Conservation (phyloP, 1,139 yeast species). For the Sugiyamaella pinicola region DNA sequence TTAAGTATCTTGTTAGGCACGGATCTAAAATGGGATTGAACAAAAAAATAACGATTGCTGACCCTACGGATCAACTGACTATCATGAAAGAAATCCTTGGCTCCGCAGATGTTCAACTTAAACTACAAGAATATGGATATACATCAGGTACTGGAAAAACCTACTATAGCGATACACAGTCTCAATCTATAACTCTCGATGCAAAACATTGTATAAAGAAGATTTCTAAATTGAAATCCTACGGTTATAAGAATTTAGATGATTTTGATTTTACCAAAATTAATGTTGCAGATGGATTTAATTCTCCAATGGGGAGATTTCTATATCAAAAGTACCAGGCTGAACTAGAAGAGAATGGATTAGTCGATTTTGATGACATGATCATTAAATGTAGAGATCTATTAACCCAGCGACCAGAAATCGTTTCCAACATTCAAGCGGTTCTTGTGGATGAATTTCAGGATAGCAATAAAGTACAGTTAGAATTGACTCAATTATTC, state of each 20-base stretch:
- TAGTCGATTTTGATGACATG: constrained; percentile 85
- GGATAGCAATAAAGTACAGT: constrained; percentile 81
- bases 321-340: constrained; percentile 50
- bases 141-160: background rate
- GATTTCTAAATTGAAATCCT: constrained; percentile 13
- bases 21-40: constrained; percentile 56
- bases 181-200: constrained; percentile 1
- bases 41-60: constrained; percentile 58
- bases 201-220: constrained; percentile 2
- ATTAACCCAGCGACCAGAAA: constrained; percentile 49
- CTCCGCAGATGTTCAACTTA: constrained; percentile 10
- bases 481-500: constrained; percentile 64
- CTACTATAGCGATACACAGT: background rate
- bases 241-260: constrained; percentile 1
- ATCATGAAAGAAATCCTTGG: constrained; percentile 41
- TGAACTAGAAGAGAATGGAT: constrained; percentile 45
- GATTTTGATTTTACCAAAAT: background rate
- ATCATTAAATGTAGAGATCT: constrained; percentile 58
- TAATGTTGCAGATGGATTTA: constrained; percentile 1
- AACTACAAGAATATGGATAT: constrained; percentile 15
- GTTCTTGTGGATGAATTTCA: constrained; percentile 93
- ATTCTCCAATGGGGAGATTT: constrained; percentile 9
- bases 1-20: constrained; percentile 56
- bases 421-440: constrained; percentile 58
- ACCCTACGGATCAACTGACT: constrained; percentile 61